Evolutionary conservation across 805 yeast species (phyloP), one percentile per base, ranked within the genome.

Genomic region (Scheffersomyces coipomensis): DNA sequence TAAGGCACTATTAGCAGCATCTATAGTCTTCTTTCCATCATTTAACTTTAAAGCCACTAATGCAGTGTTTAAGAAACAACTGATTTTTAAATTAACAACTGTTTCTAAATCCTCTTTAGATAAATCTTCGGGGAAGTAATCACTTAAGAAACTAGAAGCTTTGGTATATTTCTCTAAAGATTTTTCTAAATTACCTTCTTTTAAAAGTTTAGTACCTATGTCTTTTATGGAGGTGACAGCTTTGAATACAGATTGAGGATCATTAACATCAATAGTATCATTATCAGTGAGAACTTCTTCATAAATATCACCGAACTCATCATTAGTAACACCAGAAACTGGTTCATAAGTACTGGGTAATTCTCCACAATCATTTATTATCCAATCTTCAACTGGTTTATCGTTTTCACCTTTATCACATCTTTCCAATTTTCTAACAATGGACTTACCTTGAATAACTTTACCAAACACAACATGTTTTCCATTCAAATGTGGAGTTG

Each of bases 391-490:
- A 6, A 64, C 53, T 19, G 99, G 99, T 52, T 73, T 78, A 59
- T 91, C 97, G 29, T 67, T 71, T 3, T 69, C 67, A 29, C 73
- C 83, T 19, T 88, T 87, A 44, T 78, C 78, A 27, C 73, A 67
- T 53, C 79, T 75, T 63, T 93, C 99, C 44, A 93, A 73, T 40
- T 76, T 71, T 48, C 96, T 81, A 7, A 87, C 89, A 22, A 88
- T 62, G 6, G 88, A 79, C 60, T 87, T 90, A 29, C 97, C 97
- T 34, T 59, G 59, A 35, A 91, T 64, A 27, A 93, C 89, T 60
- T 85, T 80, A 46, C 99, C 99, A 60, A 93, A 93, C 2, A 93
- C 98, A 37, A 90, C 97, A 61, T 93, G 99, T 62, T 91, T 91
- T 19, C 91, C 95, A 58, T 93, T 91, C 49, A 93, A 76, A 64